Percentiles rank a stretch among this genome's conserved stretches.
These are phyloP conservation scores for Ochromonadaceae sp. DNA, from an alignment of 352 stramenopile genomes.

Conservation along the genomic window DNA sequence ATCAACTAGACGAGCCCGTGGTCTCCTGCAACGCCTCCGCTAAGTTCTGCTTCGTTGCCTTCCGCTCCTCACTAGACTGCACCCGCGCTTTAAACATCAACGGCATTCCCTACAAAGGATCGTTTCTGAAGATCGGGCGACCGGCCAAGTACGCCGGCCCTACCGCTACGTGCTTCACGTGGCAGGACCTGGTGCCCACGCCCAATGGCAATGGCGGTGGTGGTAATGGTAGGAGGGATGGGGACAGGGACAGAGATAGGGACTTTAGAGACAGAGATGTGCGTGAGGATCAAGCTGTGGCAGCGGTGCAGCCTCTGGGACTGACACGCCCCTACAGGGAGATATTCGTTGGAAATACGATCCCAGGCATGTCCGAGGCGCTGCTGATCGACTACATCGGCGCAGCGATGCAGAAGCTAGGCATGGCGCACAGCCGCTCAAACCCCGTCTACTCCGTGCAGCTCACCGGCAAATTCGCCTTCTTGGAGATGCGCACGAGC, in stretches of 20 bases:
- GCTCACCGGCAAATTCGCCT: constrained; percentile 54
- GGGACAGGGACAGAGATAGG: neutral
- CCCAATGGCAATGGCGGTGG: neutral
- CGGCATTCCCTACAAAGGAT: constrained; percentile 53
- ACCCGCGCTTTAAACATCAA: constrained; percentile 55
- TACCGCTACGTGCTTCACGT: constrained; percentile 32
- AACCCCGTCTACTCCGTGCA: constrained; percentile 48
- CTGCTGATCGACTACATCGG: constrained; percentile 38
- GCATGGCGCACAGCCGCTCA: constrained; percentile 31
- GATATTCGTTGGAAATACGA: constrained; percentile 61
- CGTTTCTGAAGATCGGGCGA: constrained; percentile 44
- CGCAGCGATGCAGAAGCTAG: constrained; percentile 32
- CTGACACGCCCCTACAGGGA: constrained; percentile 29
- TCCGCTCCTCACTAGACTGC: constrained; percentile 40
- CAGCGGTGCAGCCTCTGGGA: neutral
- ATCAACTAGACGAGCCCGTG: constrained; percentile 40
- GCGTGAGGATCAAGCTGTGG: neutral
- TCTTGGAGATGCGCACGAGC: constrained; percentile 48
- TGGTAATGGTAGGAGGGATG: constrained; percentile 19
- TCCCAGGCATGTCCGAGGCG: constrained; percentile 47
- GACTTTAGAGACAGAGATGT: neutral
- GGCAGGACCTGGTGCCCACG: constrained; percentile 26
- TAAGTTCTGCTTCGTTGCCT: constrained; percentile 51
- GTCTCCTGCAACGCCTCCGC: constrained; percentile 38
- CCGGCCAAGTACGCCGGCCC: constrained; percentile 52